A percentile compares a stretch with the other conserved stretches of the same genome.
Evolutionary conservation across 2,329 filamentous ascomycete genomes (phyloP).

Genomic region (Colletotrichum spaethianum): DNA sequence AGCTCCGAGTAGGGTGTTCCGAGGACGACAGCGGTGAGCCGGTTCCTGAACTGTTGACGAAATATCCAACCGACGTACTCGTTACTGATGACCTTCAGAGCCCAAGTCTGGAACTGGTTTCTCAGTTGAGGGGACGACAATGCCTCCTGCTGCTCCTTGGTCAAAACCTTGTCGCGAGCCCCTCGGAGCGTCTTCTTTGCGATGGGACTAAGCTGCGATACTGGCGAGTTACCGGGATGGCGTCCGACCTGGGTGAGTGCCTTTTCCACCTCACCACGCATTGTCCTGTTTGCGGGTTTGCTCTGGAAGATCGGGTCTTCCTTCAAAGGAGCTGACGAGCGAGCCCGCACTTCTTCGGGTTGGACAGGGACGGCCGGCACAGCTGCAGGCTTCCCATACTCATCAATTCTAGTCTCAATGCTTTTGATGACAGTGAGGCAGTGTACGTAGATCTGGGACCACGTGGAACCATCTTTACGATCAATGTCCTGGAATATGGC

Average conservation of each 20-base stretch:
- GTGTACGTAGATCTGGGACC: constrained; percentile 81
- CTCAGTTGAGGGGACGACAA: constrained; percentile 64
- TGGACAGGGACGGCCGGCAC: constrained; percentile 51
- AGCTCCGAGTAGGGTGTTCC: constrained; percentile 81
- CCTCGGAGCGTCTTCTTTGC: constrained; percentile 65
- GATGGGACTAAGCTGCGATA: constrained; percentile 64
- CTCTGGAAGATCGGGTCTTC: constrained; percentile 62
- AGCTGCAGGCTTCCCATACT: constrained; percentile 65
- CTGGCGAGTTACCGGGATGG: constrained; percentile 64
- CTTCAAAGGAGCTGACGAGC: constrained; percentile 57
- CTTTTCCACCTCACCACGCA: constrained; percentile 62
- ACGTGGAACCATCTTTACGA: constrained; percentile 82
- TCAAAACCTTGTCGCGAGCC: constrained; percentile 63
- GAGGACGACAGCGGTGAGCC: constrained; percentile 77
- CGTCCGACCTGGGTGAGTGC: constrained; percentile 59
- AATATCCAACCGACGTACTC: constrained; percentile 77
- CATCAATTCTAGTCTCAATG: constrained; percentile 77
- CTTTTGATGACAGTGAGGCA: constrained; percentile 79
- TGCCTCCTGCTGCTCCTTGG: constrained; percentile 68
- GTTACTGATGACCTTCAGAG: constrained; percentile 60
- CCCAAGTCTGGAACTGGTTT: constrained; percentile 63
- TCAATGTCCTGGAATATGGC: constrained; percentile 91
- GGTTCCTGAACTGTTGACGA: constrained; percentile 76
- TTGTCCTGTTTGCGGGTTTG: constrained; percentile 53
- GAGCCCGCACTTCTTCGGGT: constrained; percentile 50